Percentiles rank a stretch among this genome's conserved stretches.
Conservation (phyloP, 208 protist species). For the Trypanosoma vivax region DNA sequence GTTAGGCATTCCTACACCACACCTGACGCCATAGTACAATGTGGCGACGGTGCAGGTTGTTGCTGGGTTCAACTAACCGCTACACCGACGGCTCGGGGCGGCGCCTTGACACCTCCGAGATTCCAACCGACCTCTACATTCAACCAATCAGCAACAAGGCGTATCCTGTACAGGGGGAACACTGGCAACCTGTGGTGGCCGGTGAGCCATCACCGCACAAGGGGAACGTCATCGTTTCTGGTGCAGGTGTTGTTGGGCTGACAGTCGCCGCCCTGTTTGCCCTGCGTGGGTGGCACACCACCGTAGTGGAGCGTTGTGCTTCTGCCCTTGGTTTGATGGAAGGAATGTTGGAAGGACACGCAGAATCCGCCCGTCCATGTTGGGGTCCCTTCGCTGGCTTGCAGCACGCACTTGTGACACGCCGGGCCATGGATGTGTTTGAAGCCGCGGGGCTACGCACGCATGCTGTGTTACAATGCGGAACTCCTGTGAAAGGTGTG, state of each 20-base stretch:
- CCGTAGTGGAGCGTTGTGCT: constrained; percentile 59
- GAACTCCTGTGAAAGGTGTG: constrained; percentile 65
- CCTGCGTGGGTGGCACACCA: constrained; percentile 82
- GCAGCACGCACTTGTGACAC: constrained; percentile 73
- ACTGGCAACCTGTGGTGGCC: constrained; percentile 76
- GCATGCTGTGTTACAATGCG: constrained; percentile 29
- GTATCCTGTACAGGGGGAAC: constrained; percentile 66
- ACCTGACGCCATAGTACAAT: constrained; percentile 11
- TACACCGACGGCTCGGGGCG: constrained; percentile 84
- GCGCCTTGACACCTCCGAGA: constrained; percentile 37
- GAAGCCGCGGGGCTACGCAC: constrained; percentile 64
- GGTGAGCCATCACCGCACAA: constrained; percentile 69
- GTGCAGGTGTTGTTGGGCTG: constrained; percentile 81
- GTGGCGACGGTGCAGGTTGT: constrained; percentile 36
- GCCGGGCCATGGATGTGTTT: constrained; percentile 65
- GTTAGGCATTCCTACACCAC: no score
- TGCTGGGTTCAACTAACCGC: constrained; percentile 71
- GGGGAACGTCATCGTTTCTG: constrained; percentile 77
- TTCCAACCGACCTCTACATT: constrained; percentile 66
- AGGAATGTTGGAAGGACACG: neutral
- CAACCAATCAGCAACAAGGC: constrained; percentile 83
- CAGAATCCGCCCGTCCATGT: neutral
- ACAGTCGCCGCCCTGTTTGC: constrained; percentile 58
- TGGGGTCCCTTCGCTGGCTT: constrained; percentile 45
- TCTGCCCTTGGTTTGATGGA: constrained; percentile 13